Evolutionary conservation across 768 basidiomycete genomes (phyloP).

Genomic region (Phlebiopsis flavidoalba): DNA sequence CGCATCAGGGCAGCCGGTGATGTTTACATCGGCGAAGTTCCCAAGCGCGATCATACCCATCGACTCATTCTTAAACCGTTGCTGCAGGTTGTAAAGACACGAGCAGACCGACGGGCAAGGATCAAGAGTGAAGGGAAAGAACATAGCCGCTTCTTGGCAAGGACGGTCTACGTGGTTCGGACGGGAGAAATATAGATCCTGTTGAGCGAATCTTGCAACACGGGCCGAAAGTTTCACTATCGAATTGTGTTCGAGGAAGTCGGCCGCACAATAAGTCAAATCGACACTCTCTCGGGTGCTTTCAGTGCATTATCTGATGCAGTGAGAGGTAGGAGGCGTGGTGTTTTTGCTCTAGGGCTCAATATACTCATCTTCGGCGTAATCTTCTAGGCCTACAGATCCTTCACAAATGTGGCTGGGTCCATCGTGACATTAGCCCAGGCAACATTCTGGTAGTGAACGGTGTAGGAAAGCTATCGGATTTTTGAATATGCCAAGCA

Average conservation of each 20-base stretch:
- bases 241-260: neutral
- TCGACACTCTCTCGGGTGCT: neutral
- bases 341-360: no score
- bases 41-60: neutral
- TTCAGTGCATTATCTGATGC: neutral
- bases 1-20: neutral
- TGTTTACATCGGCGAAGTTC: neutral
- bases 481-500: constrained; percentile 11
- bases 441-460: constrained; percentile 9
- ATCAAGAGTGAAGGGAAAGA: no score
- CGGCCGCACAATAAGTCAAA: neutral
- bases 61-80: neutral
- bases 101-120: no score
- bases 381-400: neutral
- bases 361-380: no score
- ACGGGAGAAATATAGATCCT: neutral
- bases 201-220: neutral
- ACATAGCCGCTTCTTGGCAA: neutral
- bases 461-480: neutral
- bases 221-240: constrained; percentile 6
- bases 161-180: neutral
- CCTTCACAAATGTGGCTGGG: constrained; percentile 5
- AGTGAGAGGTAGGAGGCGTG: neutral
- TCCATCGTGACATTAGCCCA: constrained; percentile 8
- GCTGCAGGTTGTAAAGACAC: no score